phyloP scores from a whole-genome alignment of 768 basidiomycete genomes.

The Mycena galericulata region DNA sequence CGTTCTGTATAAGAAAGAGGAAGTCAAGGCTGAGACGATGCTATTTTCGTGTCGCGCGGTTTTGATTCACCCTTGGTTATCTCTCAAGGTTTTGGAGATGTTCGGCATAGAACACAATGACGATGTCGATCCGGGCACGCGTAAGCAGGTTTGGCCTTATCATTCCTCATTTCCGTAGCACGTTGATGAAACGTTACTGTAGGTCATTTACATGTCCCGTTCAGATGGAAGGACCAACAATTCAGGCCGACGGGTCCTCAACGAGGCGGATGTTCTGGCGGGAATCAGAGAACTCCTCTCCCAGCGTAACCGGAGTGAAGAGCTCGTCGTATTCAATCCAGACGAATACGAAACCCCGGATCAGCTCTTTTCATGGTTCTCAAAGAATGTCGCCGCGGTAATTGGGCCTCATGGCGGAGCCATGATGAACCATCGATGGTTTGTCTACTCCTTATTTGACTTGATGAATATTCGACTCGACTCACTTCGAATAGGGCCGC shows the following conservation, averaged over 20 bases:
- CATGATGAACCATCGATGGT: slow-evolving; percentile 35
- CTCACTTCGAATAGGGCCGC: slow-evolving; percentile 8
- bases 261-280: slow-evolving; percentile 19
- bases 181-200: background rate
- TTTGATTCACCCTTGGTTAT: slow-evolving; percentile 31
- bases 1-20: background rate
- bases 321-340: slow-evolving; percentile 30
- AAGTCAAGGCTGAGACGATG: slow-evolving; percentile 1
- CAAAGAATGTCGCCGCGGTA: slow-evolving; percentile 15
- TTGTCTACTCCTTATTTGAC: background rate
- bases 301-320: slow-evolving; percentile 23
- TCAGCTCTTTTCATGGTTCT: slow-evolving; percentile 27
- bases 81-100: slow-evolving; percentile 17
- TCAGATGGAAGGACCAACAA: slow-evolving; percentile 26
- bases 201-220: slow-evolving; percentile 33
- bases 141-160: slow-evolving; percentile 20
- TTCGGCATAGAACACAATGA: background rate
- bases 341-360: background rate
- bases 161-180: background rate
- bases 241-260: slow-evolving; percentile 18
- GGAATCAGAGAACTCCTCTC: slow-evolving; percentile 14
- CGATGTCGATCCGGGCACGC: background rate
- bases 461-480: background rate
- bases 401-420: slow-evolving; percentile 32
- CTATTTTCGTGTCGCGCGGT: slow-evolving; percentile 29